Evolutionary conservation across 768 basidiomycete species (phyloP).

Genomic region (Russula earlei): DNA sequence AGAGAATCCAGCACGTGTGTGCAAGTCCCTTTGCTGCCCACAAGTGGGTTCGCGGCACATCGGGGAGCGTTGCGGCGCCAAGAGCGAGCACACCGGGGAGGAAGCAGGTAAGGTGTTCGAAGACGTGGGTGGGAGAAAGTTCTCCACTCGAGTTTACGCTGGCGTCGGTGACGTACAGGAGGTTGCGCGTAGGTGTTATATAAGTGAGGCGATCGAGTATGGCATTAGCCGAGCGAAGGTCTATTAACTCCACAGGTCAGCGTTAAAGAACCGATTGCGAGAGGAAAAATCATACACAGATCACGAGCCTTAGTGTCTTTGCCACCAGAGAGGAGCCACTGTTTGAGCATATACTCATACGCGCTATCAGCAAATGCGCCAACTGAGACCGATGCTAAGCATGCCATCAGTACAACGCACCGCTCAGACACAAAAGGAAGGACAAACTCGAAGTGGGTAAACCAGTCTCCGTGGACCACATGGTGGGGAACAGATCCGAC

Average conservation of each 20-base stretch:
- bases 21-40: conserved; percentile 75
- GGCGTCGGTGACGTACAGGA: conserved; percentile 67
- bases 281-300: conserved; percentile 44
- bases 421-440: not conserved
- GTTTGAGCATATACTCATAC: conserved; percentile 73
- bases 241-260: conserved; percentile 27
- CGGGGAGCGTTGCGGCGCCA: conserved; percentile 53
- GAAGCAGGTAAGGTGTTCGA: conserved; percentile 78
- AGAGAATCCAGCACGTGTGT: conserved; percentile 62
- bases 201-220: conserved; percentile 58
- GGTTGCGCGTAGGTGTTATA: conserved; percentile 50
- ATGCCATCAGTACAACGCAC: conserved; percentile 23
- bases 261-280: not conserved
- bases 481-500: conserved; percentile 49
- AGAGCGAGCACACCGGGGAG: conserved; percentile 68
- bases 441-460: conserved; percentile 37
- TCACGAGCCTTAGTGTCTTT: conserved; percentile 52
- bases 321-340: conserved; percentile 57
- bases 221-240: conserved; percentile 49
- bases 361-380: conserved; percentile 65
- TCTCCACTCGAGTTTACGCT: not conserved
- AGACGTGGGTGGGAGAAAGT: conserved; percentile 33
- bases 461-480: conserved; percentile 42
- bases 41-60: conserved; percentile 48
- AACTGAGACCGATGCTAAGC: conserved; percentile 36